These are phyloP conservation scores for Trichoderma reesei DNA, from an alignment of 495 filamentous ascomycete genomes.

Conservation along the genomic window DNA sequence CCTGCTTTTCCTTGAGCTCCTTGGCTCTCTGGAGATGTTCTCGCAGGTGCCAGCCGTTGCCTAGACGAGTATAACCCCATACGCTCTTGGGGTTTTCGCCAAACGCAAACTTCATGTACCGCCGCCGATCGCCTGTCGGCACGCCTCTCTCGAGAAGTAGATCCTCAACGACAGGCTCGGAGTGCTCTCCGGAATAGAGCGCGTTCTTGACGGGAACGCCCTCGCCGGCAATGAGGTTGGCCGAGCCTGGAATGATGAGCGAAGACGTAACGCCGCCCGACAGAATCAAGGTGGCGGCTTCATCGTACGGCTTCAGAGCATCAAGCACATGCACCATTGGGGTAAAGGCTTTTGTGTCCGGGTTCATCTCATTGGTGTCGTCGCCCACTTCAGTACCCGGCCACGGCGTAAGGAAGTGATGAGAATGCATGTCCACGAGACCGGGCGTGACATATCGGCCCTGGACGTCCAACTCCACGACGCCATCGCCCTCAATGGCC, in stretches of 20 bases:
- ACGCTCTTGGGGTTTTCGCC: slow-evolving; percentile 43
- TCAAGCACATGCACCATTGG: slow-evolving; percentile 40
- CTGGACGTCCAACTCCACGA: slow-evolving; percentile 24
- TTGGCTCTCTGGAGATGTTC: slow-evolving; percentile 37
- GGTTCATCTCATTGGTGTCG: slow-evolving; percentile 31
- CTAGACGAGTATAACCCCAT: slow-evolving; percentile 31
- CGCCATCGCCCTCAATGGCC: background rate
- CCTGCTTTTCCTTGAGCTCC: slow-evolving; percentile 33
- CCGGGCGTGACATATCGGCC: slow-evolving; percentile 42
- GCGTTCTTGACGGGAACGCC: slow-evolving; percentile 42
- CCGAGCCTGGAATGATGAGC: slow-evolving; percentile 44
- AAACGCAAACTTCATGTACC: slow-evolving; percentile 52
- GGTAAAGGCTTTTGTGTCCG: slow-evolving; percentile 26
- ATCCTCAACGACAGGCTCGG: slow-evolving; percentile 34
- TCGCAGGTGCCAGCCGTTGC: slow-evolving; percentile 39
- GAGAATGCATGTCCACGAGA: slow-evolving; percentile 47
- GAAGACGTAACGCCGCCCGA: slow-evolving; percentile 46
- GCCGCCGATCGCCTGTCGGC: slow-evolving; percentile 28
- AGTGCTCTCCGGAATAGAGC: slow-evolving; percentile 17
- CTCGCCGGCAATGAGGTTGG: slow-evolving; percentile 48
- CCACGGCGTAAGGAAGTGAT: slow-evolving; percentile 25
- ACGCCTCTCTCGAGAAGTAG: slow-evolving; percentile 39
- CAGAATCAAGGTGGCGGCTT: slow-evolving; percentile 35
- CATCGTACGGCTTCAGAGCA: slow-evolving; percentile 38
- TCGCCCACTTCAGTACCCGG: slow-evolving; percentile 19